A percentile compares a stretch with the other conserved stretches of the same genome.
Evolutionary conservation across 306 rosid genomes (phyloP).

Genomic region (peach (Prunus persica)): Prunus_persica_NCBIv2 NC_034014.1:12895001-12895500

Average conservation of each 20-base stretch:
- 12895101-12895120: background rate
- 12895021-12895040: background rate
- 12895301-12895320: background rate
- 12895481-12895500: background rate
- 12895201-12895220: background rate
- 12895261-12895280: background rate
- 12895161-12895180: background rate
- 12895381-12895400: background rate
- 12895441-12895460: background rate
- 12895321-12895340: background rate
- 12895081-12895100: too few species aligned
- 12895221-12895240: background rate
- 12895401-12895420: background rate
- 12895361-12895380: background rate
- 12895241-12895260: background rate
- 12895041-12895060: background rate
- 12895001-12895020: too few species aligned
- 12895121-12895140: background rate
- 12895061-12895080: background rate
- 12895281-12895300: background rate
- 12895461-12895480: background rate
- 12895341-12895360: background rate
- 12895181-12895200: background rate
- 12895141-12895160: background rate
- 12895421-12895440: background rate